Evolutionary conservation across 306 rosid species (phyloP).

Genomic region (Ceratonia siliqua): DNA sequence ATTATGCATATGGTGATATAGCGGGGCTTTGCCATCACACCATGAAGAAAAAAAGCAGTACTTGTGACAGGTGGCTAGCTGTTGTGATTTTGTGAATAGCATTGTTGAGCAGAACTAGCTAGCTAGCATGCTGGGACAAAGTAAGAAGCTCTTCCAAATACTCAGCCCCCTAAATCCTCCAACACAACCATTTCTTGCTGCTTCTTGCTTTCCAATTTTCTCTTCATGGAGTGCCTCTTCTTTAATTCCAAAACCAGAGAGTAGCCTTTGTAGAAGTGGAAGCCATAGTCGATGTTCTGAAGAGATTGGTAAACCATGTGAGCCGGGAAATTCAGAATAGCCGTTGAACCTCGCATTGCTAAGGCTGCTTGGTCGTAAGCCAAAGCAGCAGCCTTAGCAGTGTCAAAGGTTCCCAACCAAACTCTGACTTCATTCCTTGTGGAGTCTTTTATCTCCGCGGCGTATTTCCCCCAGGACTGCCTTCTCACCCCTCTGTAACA

Average conservation of each 20-base stretch:
- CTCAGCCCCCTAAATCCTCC: slow-evolving; percentile 56
- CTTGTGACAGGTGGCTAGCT: too few species aligned
- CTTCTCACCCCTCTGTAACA: slow-evolving; percentile 60
- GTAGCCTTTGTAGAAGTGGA: slow-evolving; percentile 26
- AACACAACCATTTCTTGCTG: slow-evolving; percentile 37
- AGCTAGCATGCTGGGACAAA: too few species aligned
- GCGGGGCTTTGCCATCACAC: too few species aligned
- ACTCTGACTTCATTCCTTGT: slow-evolving; percentile 63
- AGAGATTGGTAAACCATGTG: slow-evolving; percentile 51
- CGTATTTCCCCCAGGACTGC: slow-evolving; percentile 76
- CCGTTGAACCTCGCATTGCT: slow-evolving; percentile 54
- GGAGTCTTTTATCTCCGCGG: slow-evolving; percentile 75
- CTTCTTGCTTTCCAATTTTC: slow-evolving; percentile 30
- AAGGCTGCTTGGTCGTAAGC: slow-evolving; percentile 82
- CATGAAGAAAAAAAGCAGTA: too few species aligned
- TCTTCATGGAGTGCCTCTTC: slow-evolving; percentile 49
- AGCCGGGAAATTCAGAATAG: slow-evolving; percentile 56
- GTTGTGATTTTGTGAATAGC: too few species aligned
- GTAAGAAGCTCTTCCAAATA: slow-evolving; percentile 48
- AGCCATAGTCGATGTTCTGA: slow-evolving; percentile 44
- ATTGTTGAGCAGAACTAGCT: too few species aligned
- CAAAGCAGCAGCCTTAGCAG: slow-evolving; percentile 68
- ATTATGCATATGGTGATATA: too few species aligned
- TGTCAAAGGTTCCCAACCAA: slow-evolving; percentile 79
- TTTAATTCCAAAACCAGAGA: slow-evolving; percentile 70